Percentiles rank a stretch among this genome's conserved stretches.
Conservation (phyloP, 164 flowering plant species). For the Magnolia kwangsiensis region DNA sequence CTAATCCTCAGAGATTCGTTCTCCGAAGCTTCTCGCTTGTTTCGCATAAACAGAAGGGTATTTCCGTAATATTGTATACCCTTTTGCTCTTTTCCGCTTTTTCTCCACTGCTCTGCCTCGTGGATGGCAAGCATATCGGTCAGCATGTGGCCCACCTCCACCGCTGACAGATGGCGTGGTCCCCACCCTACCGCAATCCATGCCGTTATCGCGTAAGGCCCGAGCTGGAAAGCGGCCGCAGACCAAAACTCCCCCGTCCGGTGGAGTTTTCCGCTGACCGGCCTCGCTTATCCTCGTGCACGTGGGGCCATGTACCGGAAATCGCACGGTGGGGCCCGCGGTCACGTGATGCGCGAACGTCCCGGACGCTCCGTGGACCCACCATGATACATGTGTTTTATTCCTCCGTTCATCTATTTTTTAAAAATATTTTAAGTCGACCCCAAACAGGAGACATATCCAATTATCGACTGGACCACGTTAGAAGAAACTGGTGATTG, state of each 20-base stretch:
- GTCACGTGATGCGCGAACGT: neutral
- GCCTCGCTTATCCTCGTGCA: neutral
- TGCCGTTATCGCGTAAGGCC: neutral
- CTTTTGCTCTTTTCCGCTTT: neutral
- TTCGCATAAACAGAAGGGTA: neutral
- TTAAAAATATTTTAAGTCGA: too few species aligned
- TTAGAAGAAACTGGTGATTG: too few species aligned
- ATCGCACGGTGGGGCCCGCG: neutral
- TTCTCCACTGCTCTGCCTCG: neutral
- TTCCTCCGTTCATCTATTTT: too few species aligned
- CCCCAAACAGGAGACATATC: too few species aligned
- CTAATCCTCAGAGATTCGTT: neutral
- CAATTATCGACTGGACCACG: too few species aligned
- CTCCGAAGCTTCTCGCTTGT: neutral
- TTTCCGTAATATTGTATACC: neutral
- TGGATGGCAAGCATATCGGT: neutral
- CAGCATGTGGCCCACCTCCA: neutral
- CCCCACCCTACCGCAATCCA: neutral
- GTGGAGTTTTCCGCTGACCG: too few species aligned
- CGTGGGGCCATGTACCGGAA: neutral
- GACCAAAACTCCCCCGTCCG: too few species aligned
- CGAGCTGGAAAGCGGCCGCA: too few species aligned
- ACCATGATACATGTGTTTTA: too few species aligned
- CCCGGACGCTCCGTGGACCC: neutral
- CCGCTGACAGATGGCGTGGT: neutral